Base-by-base conservation (phyloP, 208 protist genomes). In the Trypanosoma melophagium region DNA sequence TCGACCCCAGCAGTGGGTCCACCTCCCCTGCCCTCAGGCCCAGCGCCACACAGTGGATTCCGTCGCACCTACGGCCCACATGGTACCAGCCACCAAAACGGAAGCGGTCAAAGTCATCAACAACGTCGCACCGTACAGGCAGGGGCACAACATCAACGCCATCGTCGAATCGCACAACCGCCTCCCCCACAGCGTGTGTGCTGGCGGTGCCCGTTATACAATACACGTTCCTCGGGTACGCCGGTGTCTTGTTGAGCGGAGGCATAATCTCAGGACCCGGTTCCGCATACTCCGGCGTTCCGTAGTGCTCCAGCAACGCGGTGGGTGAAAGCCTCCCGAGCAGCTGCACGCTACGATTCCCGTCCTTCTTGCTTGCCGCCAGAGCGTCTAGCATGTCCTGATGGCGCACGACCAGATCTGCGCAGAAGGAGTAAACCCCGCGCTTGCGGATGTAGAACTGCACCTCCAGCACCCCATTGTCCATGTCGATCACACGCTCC, bases 371-470 rank as follows among this genome's bases (percentile, higher is more conserved):
- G n/a, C 16, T 16, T 5, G 28, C 24, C 17, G 31, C 50, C 8
- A 64, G 28, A 21, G 12, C 16, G 4, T 2, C 25, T 3, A 64
- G 28, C 28, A 64, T 51, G n/a, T 55, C 38, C 31, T 64, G 45
- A 51, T 64, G 49, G 2, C 22, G 19, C 35, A 55, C 50, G 35
- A 64, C 22, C 5, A 55, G 41, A 19, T 64, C 54, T 3, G 54
- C 54, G 17, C 54, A 59, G 17, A 59, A 59, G 2, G 28, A 47
- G 19, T 55, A 64, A 21, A 19, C 17, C 7, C 24, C 45, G 2
- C 49, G 49, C 28, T 55, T 55, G n/a, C 59, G 59, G 13, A 64
- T 55, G 50, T 64, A 64, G 19, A 64, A 64, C 25, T 64, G 59
- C 59, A 51, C 50, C 59, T 64, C 59, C 3, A 55, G 17, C 21